Evolutionary conservation across 2,329 filamentous ascomycete genomes (phyloP).

Genomic region (Aspergillus brunneoviolaceus): DNA sequence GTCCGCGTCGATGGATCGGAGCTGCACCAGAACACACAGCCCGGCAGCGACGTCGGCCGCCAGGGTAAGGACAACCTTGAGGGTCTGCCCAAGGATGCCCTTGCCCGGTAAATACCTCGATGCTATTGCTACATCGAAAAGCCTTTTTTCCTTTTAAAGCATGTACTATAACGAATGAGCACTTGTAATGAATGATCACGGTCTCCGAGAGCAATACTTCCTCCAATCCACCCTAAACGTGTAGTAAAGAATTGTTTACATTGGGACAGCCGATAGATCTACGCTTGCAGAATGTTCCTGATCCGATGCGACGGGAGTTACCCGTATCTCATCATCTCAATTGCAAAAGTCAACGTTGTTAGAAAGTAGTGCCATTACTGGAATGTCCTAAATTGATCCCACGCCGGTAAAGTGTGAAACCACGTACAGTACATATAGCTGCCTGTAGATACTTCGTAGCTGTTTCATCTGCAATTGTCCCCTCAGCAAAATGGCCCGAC

Average conservation of each 20-base stretch:
- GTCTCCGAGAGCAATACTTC: background rate
- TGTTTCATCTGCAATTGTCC: too few relatives aligned
- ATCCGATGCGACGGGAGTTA: too few relatives aligned
- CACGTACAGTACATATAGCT: too few relatives aligned
- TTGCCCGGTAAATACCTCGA: slow-evolving; percentile 41
- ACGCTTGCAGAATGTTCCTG: too few relatives aligned
- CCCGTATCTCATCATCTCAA: too few relatives aligned
- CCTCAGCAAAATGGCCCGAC: too few relatives aligned
- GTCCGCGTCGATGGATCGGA: slow-evolving; percentile 50
- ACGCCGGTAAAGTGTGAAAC: background rate
- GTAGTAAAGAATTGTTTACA: background rate
- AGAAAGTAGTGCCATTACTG: too few relatives aligned
- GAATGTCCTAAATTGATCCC: too few relatives aligned
- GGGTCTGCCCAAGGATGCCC: slow-evolving; percentile 60
- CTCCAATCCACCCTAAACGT: background rate
- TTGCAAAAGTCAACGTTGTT: too few relatives aligned
- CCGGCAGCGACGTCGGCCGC: slow-evolving; percentile 54
- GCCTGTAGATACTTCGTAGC: too few relatives aligned
- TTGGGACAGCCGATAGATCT: too few relatives aligned
- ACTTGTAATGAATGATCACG: slow-evolving; percentile 3
- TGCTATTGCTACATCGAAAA: background rate
- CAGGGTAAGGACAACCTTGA: slow-evolving; percentile 60
- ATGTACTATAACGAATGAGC: slow-evolving; percentile 9
- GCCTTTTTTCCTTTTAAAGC: slow-evolving; percentile 4
- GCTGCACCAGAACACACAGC: slow-evolving; percentile 55